Evolutionary conservation across 2,329 filamentous ascomycete genomes (phyloP).

Genomic region (Rosellinia necatrix): DNA sequence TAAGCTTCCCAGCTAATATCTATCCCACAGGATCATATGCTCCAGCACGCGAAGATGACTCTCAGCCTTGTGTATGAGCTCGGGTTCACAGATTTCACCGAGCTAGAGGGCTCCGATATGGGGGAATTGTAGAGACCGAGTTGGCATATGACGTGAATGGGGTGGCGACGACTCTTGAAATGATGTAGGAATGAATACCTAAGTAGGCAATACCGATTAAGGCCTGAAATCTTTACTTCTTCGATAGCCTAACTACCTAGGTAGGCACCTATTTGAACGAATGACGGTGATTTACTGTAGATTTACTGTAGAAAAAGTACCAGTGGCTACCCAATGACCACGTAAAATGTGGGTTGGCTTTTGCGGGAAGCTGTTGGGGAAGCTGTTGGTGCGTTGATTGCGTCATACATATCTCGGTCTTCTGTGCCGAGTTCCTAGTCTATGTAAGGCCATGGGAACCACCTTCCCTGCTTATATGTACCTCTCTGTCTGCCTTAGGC

Average conservation of each 20-base stretch:
- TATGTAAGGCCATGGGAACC: no score
- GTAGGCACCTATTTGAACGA: no score
- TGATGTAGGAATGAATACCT: no score
- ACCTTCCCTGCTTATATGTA: no score
- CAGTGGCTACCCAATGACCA: background rate
- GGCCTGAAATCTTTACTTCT: no score
- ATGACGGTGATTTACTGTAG: background rate
- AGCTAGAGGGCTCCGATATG: constrained; percentile 41
- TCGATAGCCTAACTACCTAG: no score
- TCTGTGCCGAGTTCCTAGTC: background rate
- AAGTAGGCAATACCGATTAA: no score
- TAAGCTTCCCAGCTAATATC: constrained; percentile 1
- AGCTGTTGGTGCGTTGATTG: background rate
- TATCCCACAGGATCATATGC: constrained; percentile 70
- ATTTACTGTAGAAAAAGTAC: no score
- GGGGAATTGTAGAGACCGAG: constrained; percentile 43
- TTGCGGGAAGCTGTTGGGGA: background rate
- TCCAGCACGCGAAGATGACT: constrained; percentile 85
- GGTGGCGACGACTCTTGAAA: no score
- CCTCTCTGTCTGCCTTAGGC: no score
- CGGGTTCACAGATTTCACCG: constrained; percentile 72
- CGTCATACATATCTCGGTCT: background rate
- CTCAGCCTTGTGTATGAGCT: constrained; percentile 84
- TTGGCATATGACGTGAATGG: background rate
- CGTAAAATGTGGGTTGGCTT: constrained; percentile 1